Percentiles rank a stretch among this genome's conserved stretches.
Evolutionary conservation across 2,329 filamentous ascomycete species (phyloP).

Genomic region (Rutstroemia sp.): DNA sequence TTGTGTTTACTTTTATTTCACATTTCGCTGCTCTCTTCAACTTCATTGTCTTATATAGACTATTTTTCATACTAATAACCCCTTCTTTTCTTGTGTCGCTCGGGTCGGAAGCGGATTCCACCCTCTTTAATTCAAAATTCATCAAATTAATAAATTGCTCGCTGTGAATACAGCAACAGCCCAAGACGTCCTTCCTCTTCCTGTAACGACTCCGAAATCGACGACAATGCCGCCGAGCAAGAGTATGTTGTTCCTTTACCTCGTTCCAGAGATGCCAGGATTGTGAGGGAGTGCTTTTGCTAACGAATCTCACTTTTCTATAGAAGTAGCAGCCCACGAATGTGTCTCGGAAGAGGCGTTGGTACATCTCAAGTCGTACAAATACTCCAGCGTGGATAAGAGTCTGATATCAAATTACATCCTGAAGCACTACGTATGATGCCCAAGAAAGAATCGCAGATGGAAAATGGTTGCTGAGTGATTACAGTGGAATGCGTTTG

Average conservation of each 20-base stretch:
- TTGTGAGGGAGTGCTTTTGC: not conserved
- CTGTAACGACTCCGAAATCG: constrained; percentile 26
- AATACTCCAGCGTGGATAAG: constrained; percentile 96
- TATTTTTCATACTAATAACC: not conserved
- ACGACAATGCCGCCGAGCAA: constrained; percentile 33
- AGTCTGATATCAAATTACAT: constrained; percentile 91
- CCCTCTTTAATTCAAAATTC: constrained; percentile 23
- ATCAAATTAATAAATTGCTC: constrained; percentile 18
- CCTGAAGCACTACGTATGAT: constrained; percentile 83
- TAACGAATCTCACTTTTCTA: constrained; percentile 1
- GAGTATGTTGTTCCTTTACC: constrained; percentile 23
- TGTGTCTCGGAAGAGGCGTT: constrained; percentile 86
- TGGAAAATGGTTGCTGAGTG: constrained; percentile 12
- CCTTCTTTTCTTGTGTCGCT: constrained; percentile 15
- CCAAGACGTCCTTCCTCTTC: constrained; percentile 19
- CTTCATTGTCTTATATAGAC: not conserved
- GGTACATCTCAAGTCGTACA: constrained; percentile 87
- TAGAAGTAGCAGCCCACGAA: constrained; percentile 53
- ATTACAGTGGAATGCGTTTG: constrained; percentile 88
- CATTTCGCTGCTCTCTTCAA: not conserved
- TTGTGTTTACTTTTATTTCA: not conserved
- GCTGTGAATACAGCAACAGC: constrained; percentile 20
- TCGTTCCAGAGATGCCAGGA: not conserved
- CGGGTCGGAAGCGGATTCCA: constrained; percentile 27
- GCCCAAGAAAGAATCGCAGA: not conserved